These are phyloP conservation scores for Mycena belliarum DNA, from an alignment of 768 basidiomycete species.

Conservation along the genomic window DNA sequence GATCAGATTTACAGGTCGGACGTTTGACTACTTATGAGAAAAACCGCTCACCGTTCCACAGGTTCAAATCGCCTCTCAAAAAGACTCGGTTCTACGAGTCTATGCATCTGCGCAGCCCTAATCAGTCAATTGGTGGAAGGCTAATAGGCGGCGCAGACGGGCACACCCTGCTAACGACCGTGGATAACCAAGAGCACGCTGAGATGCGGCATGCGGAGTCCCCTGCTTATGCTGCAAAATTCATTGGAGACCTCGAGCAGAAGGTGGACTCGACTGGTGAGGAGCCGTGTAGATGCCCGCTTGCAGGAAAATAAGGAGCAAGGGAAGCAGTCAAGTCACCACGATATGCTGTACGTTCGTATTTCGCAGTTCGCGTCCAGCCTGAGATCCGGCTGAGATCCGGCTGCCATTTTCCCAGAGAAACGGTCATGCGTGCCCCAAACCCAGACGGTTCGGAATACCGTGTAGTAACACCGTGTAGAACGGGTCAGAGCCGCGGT, in stretches of 20 bases:
- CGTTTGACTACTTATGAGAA: background rate
- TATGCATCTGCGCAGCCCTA: background rate
- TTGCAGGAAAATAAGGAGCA: background rate
- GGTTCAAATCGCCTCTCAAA: conserved; percentile 8
- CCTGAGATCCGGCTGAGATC: no score
- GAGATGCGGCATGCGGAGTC: conserved; percentile 12
- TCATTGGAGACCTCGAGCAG: background rate
- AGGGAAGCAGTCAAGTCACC: background rate
- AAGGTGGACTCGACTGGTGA: background rate
- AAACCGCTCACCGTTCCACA: background rate
- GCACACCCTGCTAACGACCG: conserved; percentile 1
- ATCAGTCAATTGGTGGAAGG: no score
- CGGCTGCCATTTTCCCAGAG: background rate
- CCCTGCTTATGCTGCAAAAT: background rate
- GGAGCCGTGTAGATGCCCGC: background rate
- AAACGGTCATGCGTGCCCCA: background rate
- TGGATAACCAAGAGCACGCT: conserved; percentile 8
- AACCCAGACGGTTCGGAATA: conserved; percentile 11
- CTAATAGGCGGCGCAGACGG: conserved; percentile 5
- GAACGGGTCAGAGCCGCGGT: conserved; percentile 1
- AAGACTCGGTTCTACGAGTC: conserved; percentile 11
- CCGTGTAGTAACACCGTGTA: conserved; percentile 1
- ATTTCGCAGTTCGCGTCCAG: no score
- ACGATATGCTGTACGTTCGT: conserved; percentile 7
- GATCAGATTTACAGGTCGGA: conserved; percentile 8